Evolutionary conservation across 2,329 filamentous ascomycete genomes (phyloP).

Genomic region (Zymoseptoria crescenta): DNA sequence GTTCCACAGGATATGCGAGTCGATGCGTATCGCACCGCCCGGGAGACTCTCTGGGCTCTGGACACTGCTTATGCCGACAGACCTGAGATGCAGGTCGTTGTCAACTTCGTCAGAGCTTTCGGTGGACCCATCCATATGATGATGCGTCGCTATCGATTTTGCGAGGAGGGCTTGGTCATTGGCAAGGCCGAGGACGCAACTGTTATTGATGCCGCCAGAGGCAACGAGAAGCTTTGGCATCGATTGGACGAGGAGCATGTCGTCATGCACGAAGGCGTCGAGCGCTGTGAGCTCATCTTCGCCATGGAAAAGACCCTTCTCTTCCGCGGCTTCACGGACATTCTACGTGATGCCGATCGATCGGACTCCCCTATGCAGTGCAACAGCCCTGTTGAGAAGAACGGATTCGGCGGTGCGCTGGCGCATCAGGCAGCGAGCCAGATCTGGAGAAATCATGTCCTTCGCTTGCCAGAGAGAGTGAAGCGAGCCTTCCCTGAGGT

Average conservation of each 20-base stretch:
- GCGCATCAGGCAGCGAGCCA: background rate
- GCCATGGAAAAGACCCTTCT: slow-evolving; percentile 2
- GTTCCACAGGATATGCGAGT: slow-evolving; percentile 19
- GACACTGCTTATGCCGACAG: slow-evolving; percentile 21
- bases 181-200: slow-evolving; percentile 22
- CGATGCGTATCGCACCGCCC: slow-evolving; percentile 16
- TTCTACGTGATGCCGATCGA: slow-evolving; percentile 1
- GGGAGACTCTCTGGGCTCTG: slow-evolving; percentile 31
- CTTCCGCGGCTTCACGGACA: slow-evolving; percentile 4
- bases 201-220: slow-evolving; percentile 19
- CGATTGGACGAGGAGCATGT: slow-evolving; percentile 16
- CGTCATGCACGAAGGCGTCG: background rate
- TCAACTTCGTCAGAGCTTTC: slow-evolving; percentile 26
- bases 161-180: slow-evolving; percentile 28
- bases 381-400: background rate
- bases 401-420: background rate
- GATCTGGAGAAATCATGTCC: slow-evolving; percentile 2
- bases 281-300: slow-evolving; percentile 6
- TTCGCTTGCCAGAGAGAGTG: slow-evolving; percentile 1
- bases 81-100: slow-evolving; percentile 3
- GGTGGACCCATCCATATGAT: slow-evolving; percentile 31
- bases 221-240: slow-evolving; percentile 31
- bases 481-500: slow-evolving; percentile 10
- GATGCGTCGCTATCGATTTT: slow-evolving; percentile 31
- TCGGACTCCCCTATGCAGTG: background rate